Percentiles rank a stretch among this genome's conserved stretches.
Conservation (phyloP, 2,329 filamentous ascomycete species). For the Fusarium sp. region DNA sequence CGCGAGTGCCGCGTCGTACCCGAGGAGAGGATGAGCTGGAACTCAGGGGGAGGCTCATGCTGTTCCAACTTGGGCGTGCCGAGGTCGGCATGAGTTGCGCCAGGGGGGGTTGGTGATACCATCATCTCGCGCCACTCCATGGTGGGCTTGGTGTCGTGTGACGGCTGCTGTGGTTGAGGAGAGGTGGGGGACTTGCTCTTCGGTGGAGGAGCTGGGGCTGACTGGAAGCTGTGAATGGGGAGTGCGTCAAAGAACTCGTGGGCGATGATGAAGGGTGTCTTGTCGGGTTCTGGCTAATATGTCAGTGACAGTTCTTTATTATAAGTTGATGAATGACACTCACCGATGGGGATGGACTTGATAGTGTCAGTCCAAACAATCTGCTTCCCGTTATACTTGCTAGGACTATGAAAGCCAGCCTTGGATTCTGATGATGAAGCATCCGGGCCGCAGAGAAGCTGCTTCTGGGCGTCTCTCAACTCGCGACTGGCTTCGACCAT, state of each 20-base stretch:
- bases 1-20: conserved; percentile 82
- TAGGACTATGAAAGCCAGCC: conserved; percentile 77
- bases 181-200: conserved; percentile 28
- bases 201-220: conserved; percentile 60
- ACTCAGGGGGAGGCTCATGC: conserved; percentile 75
- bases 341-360: conserved; percentile 79
- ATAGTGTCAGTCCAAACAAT: conserved; percentile 93
- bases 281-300: conserved; percentile 63
- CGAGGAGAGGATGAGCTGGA: conserved; percentile 84
- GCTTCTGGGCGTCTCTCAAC: conserved; percentile 80
- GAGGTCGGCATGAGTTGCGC: conserved; percentile 63
- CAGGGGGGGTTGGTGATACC: conserved; percentile 73
- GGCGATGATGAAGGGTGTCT: conserved; percentile 91
- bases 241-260: conserved; percentile 99
- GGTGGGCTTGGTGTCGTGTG: conserved; percentile 51
- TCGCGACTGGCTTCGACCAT: conserved; percentile 92
- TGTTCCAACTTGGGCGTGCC: conserved; percentile 63
- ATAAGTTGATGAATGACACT: conserved; percentile 20
- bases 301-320: background rate
- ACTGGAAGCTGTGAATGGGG: conserved; percentile 94
- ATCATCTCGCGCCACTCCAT: conserved; percentile 85
- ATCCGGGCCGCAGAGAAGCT: conserved; percentile 80
- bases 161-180: conserved; percentile 50
- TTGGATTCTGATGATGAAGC: conserved; percentile 75
- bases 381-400: conserved; percentile 79